phyloP scores from a whole-genome alignment of 1,139 yeast species.

The Taphrina betulina region DNA sequence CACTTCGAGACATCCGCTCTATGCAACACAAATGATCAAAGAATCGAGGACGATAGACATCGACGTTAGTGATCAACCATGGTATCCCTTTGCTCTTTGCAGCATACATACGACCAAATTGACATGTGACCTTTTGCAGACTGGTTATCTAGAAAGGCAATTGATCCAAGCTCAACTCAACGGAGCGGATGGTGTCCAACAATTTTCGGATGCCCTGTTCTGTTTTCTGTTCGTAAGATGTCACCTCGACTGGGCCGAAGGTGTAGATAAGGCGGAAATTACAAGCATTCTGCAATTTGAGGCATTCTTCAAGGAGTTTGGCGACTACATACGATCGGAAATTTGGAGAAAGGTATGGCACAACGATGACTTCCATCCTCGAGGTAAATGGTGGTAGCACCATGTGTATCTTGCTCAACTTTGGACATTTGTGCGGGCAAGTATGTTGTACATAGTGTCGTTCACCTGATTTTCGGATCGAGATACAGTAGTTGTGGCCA shows the following conservation, averaged over 20 bases:
- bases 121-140: background rate
- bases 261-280: constrained; percentile 25
- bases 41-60: constrained; percentile 16
- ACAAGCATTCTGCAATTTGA: constrained; percentile 23
- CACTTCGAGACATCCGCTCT: constrained; percentile 16
- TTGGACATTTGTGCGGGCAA: too few species aligned
- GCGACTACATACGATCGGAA: background rate
- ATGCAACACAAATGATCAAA: constrained; percentile 17
- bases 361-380: constrained; percentile 26
- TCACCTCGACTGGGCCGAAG: constrained; percentile 28
- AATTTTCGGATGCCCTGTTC: constrained; percentile 4
- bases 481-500: too few species aligned
- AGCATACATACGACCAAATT: constrained; percentile 20
- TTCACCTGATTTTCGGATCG: too few species aligned
- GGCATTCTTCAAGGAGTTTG: constrained; percentile 22
- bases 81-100: constrained; percentile 30
- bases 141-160: constrained; percentile 12
- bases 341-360: background rate
- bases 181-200: constrained; percentile 2
- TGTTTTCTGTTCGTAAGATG: constrained; percentile 20
- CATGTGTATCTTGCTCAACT: too few species aligned
- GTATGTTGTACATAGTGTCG: too few species aligned
- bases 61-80: constrained; percentile 9
- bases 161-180: constrained; percentile 15
- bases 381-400: constrained; percentile 26